These are phyloP conservation scores for Apophysomyces sp. DNA, from an alignment of 371 early-diverging fungal genomes.

Conservation along the genomic window DNA sequence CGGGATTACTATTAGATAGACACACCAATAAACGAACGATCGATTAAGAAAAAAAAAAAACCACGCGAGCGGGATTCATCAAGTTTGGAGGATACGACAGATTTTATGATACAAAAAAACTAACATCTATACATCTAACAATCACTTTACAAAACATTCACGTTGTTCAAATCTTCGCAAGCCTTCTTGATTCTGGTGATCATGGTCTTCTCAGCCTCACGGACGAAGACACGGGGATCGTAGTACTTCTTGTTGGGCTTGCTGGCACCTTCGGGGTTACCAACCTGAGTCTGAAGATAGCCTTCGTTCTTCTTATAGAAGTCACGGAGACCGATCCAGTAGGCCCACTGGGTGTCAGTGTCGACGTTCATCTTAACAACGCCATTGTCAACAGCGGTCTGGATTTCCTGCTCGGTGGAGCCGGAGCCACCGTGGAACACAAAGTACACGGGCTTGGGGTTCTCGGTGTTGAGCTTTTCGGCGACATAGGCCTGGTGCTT, in stretches of 20 bases:
- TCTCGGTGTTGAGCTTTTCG: conserved; percentile 56
- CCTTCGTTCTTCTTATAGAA: conserved; percentile 72
- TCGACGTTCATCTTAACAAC: conserved; percentile 97
- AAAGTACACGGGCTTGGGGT: conserved; percentile 82
- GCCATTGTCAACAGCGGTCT: conserved; percentile 78
- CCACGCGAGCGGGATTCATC: too few species aligned
- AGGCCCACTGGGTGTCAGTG: conserved; percentile 79
- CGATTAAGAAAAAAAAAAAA: too few species aligned
- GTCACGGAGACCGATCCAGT: conserved; percentile 72
- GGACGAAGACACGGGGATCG: conserved; percentile 89
- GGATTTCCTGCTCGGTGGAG: conserved; percentile 78
- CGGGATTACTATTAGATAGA: too few species aligned
- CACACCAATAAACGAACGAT: too few species aligned
- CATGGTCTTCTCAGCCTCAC: conserved; percentile 87
- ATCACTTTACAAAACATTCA: conserved; percentile 60
- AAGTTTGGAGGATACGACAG: too few species aligned
- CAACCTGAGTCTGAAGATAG: conserved; percentile 87
- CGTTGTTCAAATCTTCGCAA: conserved; percentile 76
- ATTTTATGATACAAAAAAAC: background rate
- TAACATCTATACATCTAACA: background rate
- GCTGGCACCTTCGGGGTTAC: conserved; percentile 87
- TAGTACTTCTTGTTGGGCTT: conserved; percentile 96
- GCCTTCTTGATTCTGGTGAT: conserved; percentile 75
- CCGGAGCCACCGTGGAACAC: conserved; percentile 97
- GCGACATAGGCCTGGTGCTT: conserved; percentile 83